Percentiles rank a stretch among this genome's conserved stretches.
phyloP scores from a whole-genome alignment of 2,329 filamentous ascomycete genomes.

The Fusarium camptoceras region DNA sequence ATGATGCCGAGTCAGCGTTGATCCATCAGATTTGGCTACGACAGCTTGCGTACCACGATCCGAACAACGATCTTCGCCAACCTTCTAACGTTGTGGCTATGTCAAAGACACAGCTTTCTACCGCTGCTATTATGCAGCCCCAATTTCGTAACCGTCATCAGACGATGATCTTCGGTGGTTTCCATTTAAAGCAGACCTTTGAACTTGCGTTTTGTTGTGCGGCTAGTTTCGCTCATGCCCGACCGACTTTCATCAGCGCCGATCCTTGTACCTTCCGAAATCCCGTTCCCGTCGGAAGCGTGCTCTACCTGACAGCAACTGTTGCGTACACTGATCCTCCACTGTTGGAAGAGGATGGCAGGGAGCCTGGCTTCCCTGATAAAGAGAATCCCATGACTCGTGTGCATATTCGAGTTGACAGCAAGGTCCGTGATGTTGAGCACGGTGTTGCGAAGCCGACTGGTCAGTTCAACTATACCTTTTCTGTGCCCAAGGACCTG shows the following conservation, averaged over 20 bases:
- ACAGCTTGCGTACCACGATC: conserved; percentile 47
- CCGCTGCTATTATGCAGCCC: conserved; percentile 49
- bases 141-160: conserved; percentile 49
- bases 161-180: conserved; percentile 50
- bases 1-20: conserved; percentile 46
- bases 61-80: conserved; percentile 44
- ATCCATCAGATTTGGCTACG: conserved; percentile 49
- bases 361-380: conserved; percentile 38
- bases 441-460: conserved; percentile 48
- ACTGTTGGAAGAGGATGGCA: conserved; percentile 46
- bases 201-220: conserved; percentile 50
- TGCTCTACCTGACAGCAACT: conserved; percentile 46
- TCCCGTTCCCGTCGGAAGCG: conserved; percentile 48
- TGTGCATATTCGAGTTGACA: conserved; percentile 48
- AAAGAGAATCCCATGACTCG: conserved; percentile 44
- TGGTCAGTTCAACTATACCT: conserved; percentile 50
- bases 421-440: conserved; percentile 49
- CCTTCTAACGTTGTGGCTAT: conserved; percentile 45
- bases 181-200: conserved; percentile 49
- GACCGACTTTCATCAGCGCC: conserved; percentile 48
- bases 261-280: conserved; percentile 50
- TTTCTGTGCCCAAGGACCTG: conserved; percentile 46
- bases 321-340: conserved; percentile 49
- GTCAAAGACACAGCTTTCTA: conserved; percentile 46
- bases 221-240: conserved; percentile 49